Evolutionary conservation across 2,329 filamentous ascomycete species (phyloP).

Genomic region (Lecanosticta acicola): DNA sequence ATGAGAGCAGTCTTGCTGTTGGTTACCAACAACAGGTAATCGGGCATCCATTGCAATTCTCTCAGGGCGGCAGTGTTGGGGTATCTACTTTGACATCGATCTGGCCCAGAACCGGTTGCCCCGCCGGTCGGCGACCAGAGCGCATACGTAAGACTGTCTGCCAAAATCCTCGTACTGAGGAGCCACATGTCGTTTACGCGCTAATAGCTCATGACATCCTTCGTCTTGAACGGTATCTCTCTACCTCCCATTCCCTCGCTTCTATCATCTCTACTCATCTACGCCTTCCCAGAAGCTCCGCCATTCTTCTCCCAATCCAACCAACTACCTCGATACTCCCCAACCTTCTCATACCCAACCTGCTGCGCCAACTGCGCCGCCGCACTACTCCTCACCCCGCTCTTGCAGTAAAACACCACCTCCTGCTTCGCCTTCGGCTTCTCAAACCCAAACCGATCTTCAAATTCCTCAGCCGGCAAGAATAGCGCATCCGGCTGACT

Average conservation of each 20-base stretch:
- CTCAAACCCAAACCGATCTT: slow-evolving; percentile 71
- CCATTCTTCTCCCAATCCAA: slow-evolving; percentile 74
- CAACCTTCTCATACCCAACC: slow-evolving; percentile 67
- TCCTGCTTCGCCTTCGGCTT: slow-evolving; percentile 54
- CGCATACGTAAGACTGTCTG: too few relatives aligned
- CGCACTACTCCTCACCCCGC: slow-evolving; percentile 73
- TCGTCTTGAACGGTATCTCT: too few relatives aligned
- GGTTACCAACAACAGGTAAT: too few relatives aligned
- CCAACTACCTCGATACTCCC: slow-evolving; percentile 72
- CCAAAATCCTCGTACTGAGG: too few relatives aligned
- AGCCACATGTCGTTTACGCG: too few relatives aligned
- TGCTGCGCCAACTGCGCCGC: slow-evolving; percentile 72
- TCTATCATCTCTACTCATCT: not conserved
- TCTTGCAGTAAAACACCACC: slow-evolving; percentile 87
- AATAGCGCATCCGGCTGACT: slow-evolving; percentile 75
- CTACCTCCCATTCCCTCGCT: slow-evolving; percentile 1
- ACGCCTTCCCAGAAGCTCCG: slow-evolving; percentile 48
- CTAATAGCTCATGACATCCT: too few relatives aligned
- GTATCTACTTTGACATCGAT: too few relatives aligned
- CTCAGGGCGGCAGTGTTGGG: too few relatives aligned
- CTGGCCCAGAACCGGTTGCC: too few relatives aligned
- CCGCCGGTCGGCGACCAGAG: too few relatives aligned
- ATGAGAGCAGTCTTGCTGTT: too few relatives aligned
- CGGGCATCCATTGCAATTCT: too few relatives aligned
- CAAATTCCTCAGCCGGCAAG: slow-evolving; percentile 70